Evolutionary conservation across 306 rosid species (phyloP), one percentile per base, ranked within the genome.

Genomic region (Vigna hirtella): DNA sequence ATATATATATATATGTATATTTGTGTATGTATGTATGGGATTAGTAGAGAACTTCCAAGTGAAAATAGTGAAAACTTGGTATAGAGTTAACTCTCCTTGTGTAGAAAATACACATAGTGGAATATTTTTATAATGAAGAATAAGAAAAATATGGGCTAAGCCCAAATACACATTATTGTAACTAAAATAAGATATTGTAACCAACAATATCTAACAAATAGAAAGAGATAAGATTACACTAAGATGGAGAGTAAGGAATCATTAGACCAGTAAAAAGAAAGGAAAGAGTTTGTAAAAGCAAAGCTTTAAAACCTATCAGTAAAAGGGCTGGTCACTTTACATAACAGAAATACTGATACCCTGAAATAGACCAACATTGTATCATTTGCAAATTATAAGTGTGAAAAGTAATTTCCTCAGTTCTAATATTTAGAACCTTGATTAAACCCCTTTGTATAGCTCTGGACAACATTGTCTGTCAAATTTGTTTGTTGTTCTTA

Each of bases 371-470:
- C 11, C 38, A 77, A 43, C 8, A 13, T 55, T 67, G 18, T 68
- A 63, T 77, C 62, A 45, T 59, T 6, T 56, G 49, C n/a, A 6
- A 58, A 55, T 48, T 69, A 51, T 18, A 58, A 47, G 55, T 78
- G 8, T 42, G 51, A 56, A 77, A 36, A 18, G 69, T 13, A 45
- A 26, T 51, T 18, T 72, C 22, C 24, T 26, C 26, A 7, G 16
- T 56, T 45, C 26, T 16, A 45, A 45, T 24, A 8, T 50, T 28
- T 16, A 42, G 17, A 18, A 24, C 59, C 38, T 56, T 68, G 70
- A 43, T 77, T 22, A 9, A 43, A 56, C 40, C 22, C 15, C 18
- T 36, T 14, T 42, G 10, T 67, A 67, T 53, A 12, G 50, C 61
- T n/a, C 38, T 56, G 24, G 67, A 26, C 68, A 17, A 9, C 69